These are phyloP conservation scores for Pilasporangium apinafurcum DNA, from an alignment of 352 stramenopile species.

Conservation along the genomic window DNA sequence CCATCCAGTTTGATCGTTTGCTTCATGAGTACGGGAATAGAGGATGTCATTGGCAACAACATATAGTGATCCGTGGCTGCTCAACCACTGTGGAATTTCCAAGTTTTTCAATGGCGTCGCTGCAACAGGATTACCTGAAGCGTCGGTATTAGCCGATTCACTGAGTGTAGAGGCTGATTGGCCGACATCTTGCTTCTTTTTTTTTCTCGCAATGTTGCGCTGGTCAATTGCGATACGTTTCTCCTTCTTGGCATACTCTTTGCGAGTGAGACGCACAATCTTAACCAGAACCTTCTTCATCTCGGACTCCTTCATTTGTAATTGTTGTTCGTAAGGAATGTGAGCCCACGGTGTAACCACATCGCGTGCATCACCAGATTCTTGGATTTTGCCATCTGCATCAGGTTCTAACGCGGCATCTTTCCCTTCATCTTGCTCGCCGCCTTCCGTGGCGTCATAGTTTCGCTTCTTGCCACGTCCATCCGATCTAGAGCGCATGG, in stretches of 20 bases:
- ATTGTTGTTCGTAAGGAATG: slow-evolving; percentile 74
- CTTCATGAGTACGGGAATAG: slow-evolving; percentile 60
- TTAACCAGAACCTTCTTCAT: slow-evolving; percentile 89
- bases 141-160: no score
- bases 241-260: slow-evolving; percentile 85
- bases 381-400: neutral
- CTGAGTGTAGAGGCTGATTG: no score
- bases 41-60: slow-evolving; percentile 46
- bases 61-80: slow-evolving; percentile 70
- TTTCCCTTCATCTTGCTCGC: slow-evolving; percentile 3
- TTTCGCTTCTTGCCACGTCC: slow-evolving; percentile 17
- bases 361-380: slow-evolving; percentile 26
- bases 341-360: slow-evolving; percentile 80
- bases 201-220: slow-evolving; percentile 54
- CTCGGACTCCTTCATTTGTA: slow-evolving; percentile 79
- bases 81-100: slow-evolving; percentile 66
- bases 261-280: slow-evolving; percentile 77
- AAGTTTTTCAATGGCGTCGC: slow-evolving; percentile 24
- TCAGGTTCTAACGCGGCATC: slow-evolving; percentile 8
- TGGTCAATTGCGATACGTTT: slow-evolving; percentile 59
- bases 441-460: slow-evolving; percentile 9
- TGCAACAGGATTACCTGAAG: slow-evolving; percentile 5
- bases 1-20: slow-evolving; percentile 31
- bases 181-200: slow-evolving; percentile 31
- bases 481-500: slow-evolving; percentile 8